Evolutionary conservation across 352 stramenopile species (phyloP).

Genomic region (Phytophthora megakarya): DNA sequence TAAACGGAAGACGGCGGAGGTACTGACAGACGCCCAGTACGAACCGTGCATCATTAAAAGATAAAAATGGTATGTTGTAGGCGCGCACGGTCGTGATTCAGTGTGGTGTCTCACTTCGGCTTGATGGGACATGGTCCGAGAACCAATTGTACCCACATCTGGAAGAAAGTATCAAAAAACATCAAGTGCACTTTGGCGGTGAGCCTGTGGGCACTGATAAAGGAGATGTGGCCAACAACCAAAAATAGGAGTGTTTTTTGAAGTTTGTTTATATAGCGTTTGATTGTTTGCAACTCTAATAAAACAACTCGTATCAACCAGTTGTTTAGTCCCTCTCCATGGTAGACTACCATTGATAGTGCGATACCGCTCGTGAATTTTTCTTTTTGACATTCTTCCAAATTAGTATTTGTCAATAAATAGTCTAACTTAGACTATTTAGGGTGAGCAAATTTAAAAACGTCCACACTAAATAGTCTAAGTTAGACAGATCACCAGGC

Average conservation of each 20-base stretch:
- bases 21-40: no score
- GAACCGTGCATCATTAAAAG: no score
- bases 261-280: background rate
- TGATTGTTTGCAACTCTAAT: background rate
- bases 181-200: background rate
- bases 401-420: constrained; percentile 1
- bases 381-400: background rate
- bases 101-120: background rate
- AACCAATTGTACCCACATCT: constrained; percentile 2
- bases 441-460: no score
- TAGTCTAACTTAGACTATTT: background rate
- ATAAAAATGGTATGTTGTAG: no score
- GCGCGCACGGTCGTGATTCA: no score
- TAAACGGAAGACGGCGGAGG: no score
- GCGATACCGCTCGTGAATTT: background rate
- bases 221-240: background rate
- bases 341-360: no score
- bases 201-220: background rate
- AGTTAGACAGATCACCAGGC: no score
- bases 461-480: no score
- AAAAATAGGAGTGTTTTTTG: background rate
- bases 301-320: background rate
- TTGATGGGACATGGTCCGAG: background rate
- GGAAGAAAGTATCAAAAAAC: constrained; percentile 15
- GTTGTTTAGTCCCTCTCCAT: no score